These are phyloP conservation scores for Erythrophleum ivorense DNA, from an alignment of 331 rosid species.

Conservation along the genomic window DNA sequence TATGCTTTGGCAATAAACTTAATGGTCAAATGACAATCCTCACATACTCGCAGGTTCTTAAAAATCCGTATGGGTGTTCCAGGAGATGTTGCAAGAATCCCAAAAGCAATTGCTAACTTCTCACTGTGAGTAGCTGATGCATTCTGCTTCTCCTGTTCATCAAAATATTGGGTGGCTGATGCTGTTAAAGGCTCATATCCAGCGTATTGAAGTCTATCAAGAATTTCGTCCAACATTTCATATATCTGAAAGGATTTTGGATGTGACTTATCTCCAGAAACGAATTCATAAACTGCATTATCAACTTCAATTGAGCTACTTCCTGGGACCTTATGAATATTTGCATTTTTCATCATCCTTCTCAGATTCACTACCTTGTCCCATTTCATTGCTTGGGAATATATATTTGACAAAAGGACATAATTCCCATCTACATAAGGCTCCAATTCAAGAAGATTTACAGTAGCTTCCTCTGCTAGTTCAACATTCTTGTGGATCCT, in stretches of 20 bases:
- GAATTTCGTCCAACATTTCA: conserved; percentile 38
- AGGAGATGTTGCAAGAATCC: conserved; percentile 35
- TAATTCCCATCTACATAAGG: conserved; percentile 36
- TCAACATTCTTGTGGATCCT: conserved; percentile 42
- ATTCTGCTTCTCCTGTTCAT: conserved; percentile 36
- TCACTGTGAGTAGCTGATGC: conserved; percentile 36
- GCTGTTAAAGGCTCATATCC: conserved; percentile 31
- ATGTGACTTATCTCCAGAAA: conserved; percentile 38
- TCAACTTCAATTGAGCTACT: conserved; percentile 43
- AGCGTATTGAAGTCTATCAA: conserved; percentile 11
- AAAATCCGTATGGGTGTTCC: conserved; percentile 36
- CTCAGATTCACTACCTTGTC: conserved; percentile 36
- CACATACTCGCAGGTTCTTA: conserved; percentile 36
- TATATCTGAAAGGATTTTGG: conserved; percentile 37
- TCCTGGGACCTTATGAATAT: conserved; percentile 31
- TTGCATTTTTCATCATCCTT: conserved; percentile 33
- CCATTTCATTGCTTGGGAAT: conserved; percentile 41
- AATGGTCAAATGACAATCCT: conserved; percentile 41
- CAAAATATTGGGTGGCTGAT: conserved; percentile 28
- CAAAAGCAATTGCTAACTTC: conserved; percentile 40
- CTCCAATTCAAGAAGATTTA: conserved; percentile 39
- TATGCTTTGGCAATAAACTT: conserved; percentile 38
- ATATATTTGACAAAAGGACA: conserved; percentile 41
- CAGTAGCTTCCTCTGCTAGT: conserved; percentile 28
- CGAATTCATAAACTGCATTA: conserved; percentile 39